Conservation (phyloP, 805 yeast species). For the Lachancea nothofagi region DNA sequence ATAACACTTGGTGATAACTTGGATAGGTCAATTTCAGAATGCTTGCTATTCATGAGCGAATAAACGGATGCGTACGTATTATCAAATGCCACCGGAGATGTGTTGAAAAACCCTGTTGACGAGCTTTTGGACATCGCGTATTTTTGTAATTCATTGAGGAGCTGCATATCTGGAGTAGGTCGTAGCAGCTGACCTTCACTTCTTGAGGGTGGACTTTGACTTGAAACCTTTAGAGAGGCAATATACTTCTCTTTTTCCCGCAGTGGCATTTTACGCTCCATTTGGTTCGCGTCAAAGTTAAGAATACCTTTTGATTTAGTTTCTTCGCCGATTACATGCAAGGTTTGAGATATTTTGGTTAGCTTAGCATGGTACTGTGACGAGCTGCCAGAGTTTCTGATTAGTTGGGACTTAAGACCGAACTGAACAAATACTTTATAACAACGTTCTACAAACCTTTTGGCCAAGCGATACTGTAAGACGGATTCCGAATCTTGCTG, state of each 20-base stretch:
- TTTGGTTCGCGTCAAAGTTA: conserved; percentile 23
- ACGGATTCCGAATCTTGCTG: conserved; percentile 38
- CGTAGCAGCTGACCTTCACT: conserved; percentile 7
- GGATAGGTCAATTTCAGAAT: conserved; percentile 65
- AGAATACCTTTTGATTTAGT: conserved; percentile 32
- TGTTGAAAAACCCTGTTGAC: conserved; percentile 28
- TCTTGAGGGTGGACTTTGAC: conserved; percentile 5
- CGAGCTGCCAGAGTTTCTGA: conserved; percentile 24
- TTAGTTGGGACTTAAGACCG: conserved; percentile 35
- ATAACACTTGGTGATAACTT: conserved; percentile 60
- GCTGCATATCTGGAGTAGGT: conserved; percentile 14
- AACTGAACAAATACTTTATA: conserved; percentile 42
- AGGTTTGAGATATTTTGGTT: conserved; percentile 31
- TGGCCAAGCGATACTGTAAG: conserved; percentile 45
- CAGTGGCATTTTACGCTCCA: conserved; percentile 23
- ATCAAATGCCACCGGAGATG: conserved; percentile 35
- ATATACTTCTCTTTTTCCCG: conserved; percentile 22
- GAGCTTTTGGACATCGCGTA: conserved; percentile 26
- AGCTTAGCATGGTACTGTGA: conserved; percentile 25
- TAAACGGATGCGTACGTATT: conserved; percentile 59
- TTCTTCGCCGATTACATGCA: conserved; percentile 33
- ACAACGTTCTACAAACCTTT: conserved; percentile 58
- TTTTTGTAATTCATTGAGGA: conserved; percentile 21
- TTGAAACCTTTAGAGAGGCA: conserved; percentile 7
- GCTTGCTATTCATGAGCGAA: conserved; percentile 57